These are phyloP conservation scores for Phtheirospermum japonicum DNA, from an alignment of 257 asterid species.

Conservation along the genomic window DNA sequence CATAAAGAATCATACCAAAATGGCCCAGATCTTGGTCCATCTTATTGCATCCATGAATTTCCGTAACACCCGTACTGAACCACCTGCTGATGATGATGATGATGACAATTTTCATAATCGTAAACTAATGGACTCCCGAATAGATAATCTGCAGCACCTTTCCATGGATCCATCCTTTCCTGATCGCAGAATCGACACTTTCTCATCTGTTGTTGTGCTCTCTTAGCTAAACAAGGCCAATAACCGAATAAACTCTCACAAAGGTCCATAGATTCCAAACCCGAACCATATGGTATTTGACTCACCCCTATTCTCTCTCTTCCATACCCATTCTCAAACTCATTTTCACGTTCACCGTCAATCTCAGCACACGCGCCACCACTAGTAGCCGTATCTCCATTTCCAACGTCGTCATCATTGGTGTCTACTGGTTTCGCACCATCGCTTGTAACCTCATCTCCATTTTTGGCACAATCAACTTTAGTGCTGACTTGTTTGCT, in stretches of 20 bases:
- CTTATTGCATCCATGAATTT: slow-evolving; percentile 14
- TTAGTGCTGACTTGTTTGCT: slow-evolving; percentile 16
- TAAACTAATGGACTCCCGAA: slow-evolving; percentile 54
- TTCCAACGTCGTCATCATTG: neutral
- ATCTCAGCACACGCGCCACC: neutral
- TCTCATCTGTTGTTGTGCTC: slow-evolving; percentile 26
- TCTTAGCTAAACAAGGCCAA: slow-evolving; percentile 79
- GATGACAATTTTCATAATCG: slow-evolving; percentile 25
- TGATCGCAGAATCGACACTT: slow-evolving; percentile 27
- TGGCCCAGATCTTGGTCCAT: neutral
- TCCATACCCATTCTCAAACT: slow-evolving; percentile 27
- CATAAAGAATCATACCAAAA: no score
- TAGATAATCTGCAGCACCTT: slow-evolving; percentile 64
- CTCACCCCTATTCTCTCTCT: slow-evolving; percentile 25
- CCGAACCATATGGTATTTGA: slow-evolving; percentile 61
- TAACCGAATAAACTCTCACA: slow-evolving; percentile 81
- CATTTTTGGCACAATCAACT: slow-evolving; percentile 10
- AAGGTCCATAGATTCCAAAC: slow-evolving; percentile 72
- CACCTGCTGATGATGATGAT: slow-evolving; percentile 28
- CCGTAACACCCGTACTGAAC: slow-evolving; percentile 3
- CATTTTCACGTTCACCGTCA: slow-evolving; percentile 27
- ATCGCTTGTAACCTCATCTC: neutral
- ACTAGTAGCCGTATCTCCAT: slow-evolving; percentile 21
- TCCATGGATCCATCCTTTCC: slow-evolving; percentile 54
- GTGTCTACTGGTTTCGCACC: neutral